Evolutionary conservation across 768 basidiomycete species (phyloP).

Genomic region (Suillus discolor): DNA sequence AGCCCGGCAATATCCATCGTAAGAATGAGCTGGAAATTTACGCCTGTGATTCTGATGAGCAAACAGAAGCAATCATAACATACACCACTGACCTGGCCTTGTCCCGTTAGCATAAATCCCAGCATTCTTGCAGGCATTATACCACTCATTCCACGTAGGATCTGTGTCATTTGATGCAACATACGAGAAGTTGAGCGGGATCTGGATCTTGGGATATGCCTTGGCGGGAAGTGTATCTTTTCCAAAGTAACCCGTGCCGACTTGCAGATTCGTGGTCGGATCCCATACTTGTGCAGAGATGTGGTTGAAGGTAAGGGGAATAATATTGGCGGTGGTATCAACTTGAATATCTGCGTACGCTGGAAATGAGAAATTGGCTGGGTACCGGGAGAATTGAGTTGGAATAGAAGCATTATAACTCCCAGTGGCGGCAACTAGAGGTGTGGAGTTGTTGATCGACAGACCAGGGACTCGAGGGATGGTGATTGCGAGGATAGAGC

Average conservation of each 20-base stretch:
- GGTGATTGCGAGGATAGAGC: conserved; percentile 72
- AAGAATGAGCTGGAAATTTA: conserved; percentile 67
- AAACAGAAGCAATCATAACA: not conserved
- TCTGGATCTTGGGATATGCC: conserved; percentile 56
- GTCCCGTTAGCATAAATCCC: conserved; percentile 48
- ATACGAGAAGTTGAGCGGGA: conserved; percentile 88
- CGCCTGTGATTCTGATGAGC: conserved; percentile 29
- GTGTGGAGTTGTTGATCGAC: conserved; percentile 56
- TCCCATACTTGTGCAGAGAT: conserved; percentile 74
- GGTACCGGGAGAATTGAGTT: conserved; percentile 68
- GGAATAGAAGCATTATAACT: conserved; percentile 58
- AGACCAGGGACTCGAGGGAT: conserved; percentile 84
- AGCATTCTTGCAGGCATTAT: conserved; percentile 73
- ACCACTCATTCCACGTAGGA: conserved; percentile 81
- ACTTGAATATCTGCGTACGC: conserved; percentile 74
- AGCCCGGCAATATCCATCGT: conserved; percentile 75
- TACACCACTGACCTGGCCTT: conserved; percentile 56
- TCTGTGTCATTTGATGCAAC: conserved; percentile 78
- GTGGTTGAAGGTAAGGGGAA: conserved; percentile 74
- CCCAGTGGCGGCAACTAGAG: conserved; percentile 63
- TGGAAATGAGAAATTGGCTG: conserved; percentile 91
- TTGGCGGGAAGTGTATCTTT: conserved; percentile 66
- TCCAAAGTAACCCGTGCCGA: conserved; percentile 69
- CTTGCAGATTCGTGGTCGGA: conserved; percentile 58
- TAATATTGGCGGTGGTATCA: conserved; percentile 72